Evolutionary conservation across 306 rosid genomes (phyloP).

Genomic region (Lathyrus sativus): DNA sequence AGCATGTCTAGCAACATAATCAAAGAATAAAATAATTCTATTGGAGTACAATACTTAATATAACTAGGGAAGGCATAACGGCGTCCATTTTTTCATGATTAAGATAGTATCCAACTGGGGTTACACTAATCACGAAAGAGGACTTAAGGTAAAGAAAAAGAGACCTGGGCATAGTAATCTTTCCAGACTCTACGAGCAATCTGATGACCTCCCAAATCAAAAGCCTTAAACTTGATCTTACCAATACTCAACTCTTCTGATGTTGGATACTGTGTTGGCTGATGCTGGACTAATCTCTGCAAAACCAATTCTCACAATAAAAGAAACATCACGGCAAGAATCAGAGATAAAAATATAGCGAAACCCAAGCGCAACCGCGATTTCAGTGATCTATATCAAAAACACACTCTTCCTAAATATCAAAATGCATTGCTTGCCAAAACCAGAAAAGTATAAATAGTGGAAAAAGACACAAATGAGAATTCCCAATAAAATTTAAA

Average conservation of each 20-base stretch:
- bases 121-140: neutral
- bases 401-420: conserved; percentile 4
- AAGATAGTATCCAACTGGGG: neutral
- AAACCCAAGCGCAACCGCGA: conserved; percentile 11
- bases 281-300: conserved; percentile 96
- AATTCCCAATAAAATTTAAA: conserved; percentile 1
- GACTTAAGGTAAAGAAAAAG: neutral
- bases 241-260: conserved; percentile 96
- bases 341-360: neutral
- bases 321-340: conserved; percentile 31
- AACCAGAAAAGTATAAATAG: neutral
- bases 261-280: conserved; percentile 88
- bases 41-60: neutral
- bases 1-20: neutral
- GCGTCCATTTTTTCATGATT: conserved; percentile 6
- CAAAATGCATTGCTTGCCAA: conserved; percentile 10
- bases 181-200: conserved; percentile 94
- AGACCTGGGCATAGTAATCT: conserved; percentile 91
- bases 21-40: neutral
- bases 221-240: conserved; percentile 88
- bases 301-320: conserved; percentile 44
- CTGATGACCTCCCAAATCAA: conserved; percentile 89
- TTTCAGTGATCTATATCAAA: neutral
- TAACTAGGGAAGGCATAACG: neutral
- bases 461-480: neutral